phyloP scores from a whole-genome alignment of 495 filamentous ascomycete genomes.

The Tuber aestivum region DNA sequence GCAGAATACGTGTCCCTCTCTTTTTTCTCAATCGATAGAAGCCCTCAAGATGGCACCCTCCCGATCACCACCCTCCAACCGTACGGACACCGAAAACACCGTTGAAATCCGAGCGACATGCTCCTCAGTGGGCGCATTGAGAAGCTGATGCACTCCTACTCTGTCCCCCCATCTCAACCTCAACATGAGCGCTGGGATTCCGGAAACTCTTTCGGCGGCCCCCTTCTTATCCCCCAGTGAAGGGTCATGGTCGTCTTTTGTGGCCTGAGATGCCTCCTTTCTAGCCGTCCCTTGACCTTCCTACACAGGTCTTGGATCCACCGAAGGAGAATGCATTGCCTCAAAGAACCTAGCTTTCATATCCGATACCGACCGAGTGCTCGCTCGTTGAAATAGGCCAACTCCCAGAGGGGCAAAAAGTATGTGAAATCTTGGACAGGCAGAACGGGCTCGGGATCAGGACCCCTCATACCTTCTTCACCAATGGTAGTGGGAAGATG shows the following conservation, averaged over 20 bases:
- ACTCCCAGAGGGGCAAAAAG: conserved; percentile 57
- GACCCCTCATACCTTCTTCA: conserved; percentile 65
- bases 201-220: conserved; percentile 72
- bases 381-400: conserved; percentile 59
- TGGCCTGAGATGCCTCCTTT: conserved; percentile 50
- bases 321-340: conserved; percentile 59
- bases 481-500: conserved; percentile 61
- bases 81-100: conserved; percentile 42
- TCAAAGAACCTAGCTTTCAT: conserved; percentile 65
- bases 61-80: conserved; percentile 40
- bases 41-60: conserved; percentile 44
- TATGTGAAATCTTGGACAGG: conserved; percentile 60
- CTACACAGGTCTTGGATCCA: conserved; percentile 64
- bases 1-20: conserved; percentile 5
- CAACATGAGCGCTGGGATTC: conserved; percentile 61
- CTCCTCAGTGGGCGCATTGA: too few species aligned
- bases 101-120: conserved; percentile 73
- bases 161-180: conserved; percentile 59
- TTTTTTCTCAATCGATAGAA: background rate
- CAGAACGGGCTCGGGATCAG: conserved; percentile 64
- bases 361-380: conserved; percentile 63
- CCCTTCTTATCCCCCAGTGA: conserved; percentile 71
- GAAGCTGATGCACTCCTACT: too few species aligned
- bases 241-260: conserved; percentile 58
- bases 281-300: conserved; percentile 59